Percentiles rank a stretch among this genome's conserved stretches.
These are phyloP conservation scores for Ceratorhiza oryzae-sativae DNA, from an alignment of 1,284 basidiomycete genomes.

Conservation along the genomic window DNA sequence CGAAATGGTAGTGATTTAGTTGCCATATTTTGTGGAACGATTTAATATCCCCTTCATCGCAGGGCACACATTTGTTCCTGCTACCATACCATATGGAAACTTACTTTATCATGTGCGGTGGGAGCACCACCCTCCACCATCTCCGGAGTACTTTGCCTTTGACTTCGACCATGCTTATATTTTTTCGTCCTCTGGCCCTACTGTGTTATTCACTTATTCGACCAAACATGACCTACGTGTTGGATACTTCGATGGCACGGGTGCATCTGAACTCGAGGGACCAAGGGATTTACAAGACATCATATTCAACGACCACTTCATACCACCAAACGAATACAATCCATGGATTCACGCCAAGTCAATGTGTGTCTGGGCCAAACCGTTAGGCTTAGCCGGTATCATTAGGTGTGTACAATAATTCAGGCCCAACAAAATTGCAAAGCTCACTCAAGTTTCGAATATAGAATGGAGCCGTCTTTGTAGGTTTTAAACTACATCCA, in stretches of 20 bases:
- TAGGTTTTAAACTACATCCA: constrained; percentile 46
- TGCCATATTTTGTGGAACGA: not conserved
- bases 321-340: constrained; percentile 41
- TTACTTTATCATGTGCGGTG: constrained; percentile 54
- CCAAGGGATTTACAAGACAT: constrained; percentile 57
- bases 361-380: constrained; percentile 52
- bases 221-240: constrained; percentile 52
- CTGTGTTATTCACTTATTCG: constrained; percentile 50
- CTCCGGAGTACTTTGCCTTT: constrained; percentile 54
- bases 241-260: constrained; percentile 58
- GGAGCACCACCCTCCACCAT: constrained; percentile 46
- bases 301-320: constrained; percentile 51
- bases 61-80: constrained; percentile 56
- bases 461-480: constrained; percentile 61
- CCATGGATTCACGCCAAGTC: constrained; percentile 50
- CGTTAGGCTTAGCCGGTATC: constrained; percentile 52
- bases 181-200: constrained; percentile 45
- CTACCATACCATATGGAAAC: constrained; percentile 53
- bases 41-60: not conserved
- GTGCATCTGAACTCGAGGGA: constrained; percentile 53
- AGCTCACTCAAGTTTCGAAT: not conserved
- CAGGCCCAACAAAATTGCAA: not conserved
- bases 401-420: constrained; percentile 49
- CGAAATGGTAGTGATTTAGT: constrained; percentile 53
- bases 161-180: constrained; percentile 56